Evolutionary conservation across 352 stramenopile species (phyloP), one percentile per base, ranked within the genome.

Genomic region (Phytophthora boehmeriae): DNA sequence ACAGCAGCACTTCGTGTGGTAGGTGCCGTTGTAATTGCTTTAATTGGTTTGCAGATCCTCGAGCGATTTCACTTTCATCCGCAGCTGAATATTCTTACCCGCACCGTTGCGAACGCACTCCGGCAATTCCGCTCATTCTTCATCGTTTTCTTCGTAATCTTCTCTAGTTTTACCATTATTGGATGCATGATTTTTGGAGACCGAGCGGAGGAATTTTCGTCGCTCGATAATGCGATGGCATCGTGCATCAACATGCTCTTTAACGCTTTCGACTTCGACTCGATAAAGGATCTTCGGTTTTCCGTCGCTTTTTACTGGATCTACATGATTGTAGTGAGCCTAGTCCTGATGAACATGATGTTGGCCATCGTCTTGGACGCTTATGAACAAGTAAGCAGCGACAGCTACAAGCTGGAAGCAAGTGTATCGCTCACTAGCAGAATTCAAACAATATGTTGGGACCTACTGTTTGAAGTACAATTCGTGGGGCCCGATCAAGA

Each of bases 291-390:
- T 23, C 54, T 69, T 11, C 53, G 83, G 22, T 60, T 66, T 5
- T 78, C 74, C 0, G 59, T 84, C 16, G 68, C 75, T 2, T 90
- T 80, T 54, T 89, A 89, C 66, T 89, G 81, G 81, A 51, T 59
- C n/a, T 85, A 83, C 62, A 86, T 90, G 68, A 51, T 90, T 38
- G 63, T 88, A 5, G 76, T 86, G 46, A 80, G 69, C 20, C 66
- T 90, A 17, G 64, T 90, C 23, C 63, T 90, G 35, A 79, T 90
- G 67, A 90, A 86, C 66, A 88, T 90, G 72, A 88, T 88, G 74
- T 64, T 90, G 17, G 80, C 78, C 42, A 90, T 90, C 43, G 78
- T 90, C 4, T 55, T 90, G 20, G 76, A 86, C 22, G 68, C 78
- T n/a, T 90, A 86, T 59, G 66, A 56, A 5, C 56, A 81, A 43